These are phyloP conservation scores for Solanum hybrid DNA, from an alignment of 305 asterid genomes.

Conservation along the genomic window DNA sequence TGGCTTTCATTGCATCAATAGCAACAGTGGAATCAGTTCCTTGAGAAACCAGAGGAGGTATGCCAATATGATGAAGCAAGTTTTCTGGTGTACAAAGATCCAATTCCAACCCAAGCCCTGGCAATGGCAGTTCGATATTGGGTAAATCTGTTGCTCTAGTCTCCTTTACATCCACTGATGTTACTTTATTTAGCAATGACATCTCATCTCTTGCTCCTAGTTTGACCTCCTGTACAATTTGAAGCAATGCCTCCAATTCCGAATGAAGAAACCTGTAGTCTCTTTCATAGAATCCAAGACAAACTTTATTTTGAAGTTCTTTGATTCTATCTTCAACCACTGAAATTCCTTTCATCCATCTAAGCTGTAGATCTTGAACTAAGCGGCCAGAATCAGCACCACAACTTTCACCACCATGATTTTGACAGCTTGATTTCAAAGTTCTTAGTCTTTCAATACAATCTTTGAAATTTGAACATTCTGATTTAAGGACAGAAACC, in stretches of 20 bases:
- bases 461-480: conserved; percentile 62
- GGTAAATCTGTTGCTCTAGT: conserved; percentile 14
- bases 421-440: conserved; percentile 39
- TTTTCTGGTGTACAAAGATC: conserved; percentile 75
- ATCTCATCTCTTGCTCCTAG: conserved; percentile 39
- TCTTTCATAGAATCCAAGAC: conserved; percentile 36
- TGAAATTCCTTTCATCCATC: conserved; percentile 44
- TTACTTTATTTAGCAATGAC: conserved; percentile 15
- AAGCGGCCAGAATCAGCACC: conserved; percentile 29
- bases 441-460: conserved; percentile 44
- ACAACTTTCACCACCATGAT: conserved; percentile 20
- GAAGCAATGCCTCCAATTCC: conserved; percentile 58
- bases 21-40: conserved; percentile 37
- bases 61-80: conserved; percentile 49
- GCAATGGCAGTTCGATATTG: conserved; percentile 26
- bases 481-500: conserved; percentile 56
- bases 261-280: conserved; percentile 46
- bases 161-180: conserved; percentile 30
- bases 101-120: conserved; percentile 54
- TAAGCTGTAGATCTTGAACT: conserved; percentile 32
- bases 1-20: conserved; percentile 61
- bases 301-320: conserved; percentile 54
- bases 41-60: conserved; percentile 46
- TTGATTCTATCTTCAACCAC: conserved; percentile 54
- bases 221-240: conserved; percentile 47